A percentile compares a stretch with the other conserved stretches of the same genome.
These are phyloP conservation scores for Chaetomiaceae sp. DNA, from an alignment of 2,329 filamentous ascomycete species.

Conservation along the genomic window DNA sequence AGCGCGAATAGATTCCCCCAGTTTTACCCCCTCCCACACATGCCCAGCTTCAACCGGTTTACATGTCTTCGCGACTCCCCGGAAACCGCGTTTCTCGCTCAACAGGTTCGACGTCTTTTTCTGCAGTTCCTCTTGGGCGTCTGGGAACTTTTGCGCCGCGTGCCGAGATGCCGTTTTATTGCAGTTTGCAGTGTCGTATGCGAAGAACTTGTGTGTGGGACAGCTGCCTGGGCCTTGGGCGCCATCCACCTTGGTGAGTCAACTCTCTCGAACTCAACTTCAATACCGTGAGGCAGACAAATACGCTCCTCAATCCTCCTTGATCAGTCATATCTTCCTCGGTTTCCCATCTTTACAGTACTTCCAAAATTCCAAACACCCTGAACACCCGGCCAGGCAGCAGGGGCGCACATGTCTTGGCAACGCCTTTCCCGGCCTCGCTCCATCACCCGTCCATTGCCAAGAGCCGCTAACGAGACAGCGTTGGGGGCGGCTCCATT, in stretches of 20 bases:
- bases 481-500: background rate
- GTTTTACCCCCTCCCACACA: background rate
- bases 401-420: constrained; percentile 2
- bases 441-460: background rate
- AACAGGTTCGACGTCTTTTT: too few relatives aligned
- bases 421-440: constrained; percentile 3
- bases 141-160: too few relatives aligned
- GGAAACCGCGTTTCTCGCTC: too few relatives aligned
- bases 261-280: too few relatives aligned
- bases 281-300: too few relatives aligned
- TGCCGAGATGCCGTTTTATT: too few relatives aligned
- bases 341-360: too few relatives aligned
- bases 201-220: constrained; percentile 12
- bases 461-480: constrained; percentile 11
- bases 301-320: too few relatives aligned
- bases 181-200: background rate
- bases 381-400: constrained; percentile 2
- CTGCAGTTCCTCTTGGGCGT: too few relatives aligned
- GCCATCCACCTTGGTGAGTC: background rate
- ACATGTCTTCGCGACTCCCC: too few relatives aligned
- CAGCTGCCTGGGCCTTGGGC: background rate
- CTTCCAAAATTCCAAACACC: background rate
- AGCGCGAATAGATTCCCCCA: constrained; percentile 62
- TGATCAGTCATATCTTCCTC: too few relatives aligned
- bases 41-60: background rate